Percentiles rank a stretch among this genome's conserved stretches.
Evolutionary conservation across 768 basidiomycete genomes (phyloP).

Genomic region (Kwoniella heveanensis): DNA sequence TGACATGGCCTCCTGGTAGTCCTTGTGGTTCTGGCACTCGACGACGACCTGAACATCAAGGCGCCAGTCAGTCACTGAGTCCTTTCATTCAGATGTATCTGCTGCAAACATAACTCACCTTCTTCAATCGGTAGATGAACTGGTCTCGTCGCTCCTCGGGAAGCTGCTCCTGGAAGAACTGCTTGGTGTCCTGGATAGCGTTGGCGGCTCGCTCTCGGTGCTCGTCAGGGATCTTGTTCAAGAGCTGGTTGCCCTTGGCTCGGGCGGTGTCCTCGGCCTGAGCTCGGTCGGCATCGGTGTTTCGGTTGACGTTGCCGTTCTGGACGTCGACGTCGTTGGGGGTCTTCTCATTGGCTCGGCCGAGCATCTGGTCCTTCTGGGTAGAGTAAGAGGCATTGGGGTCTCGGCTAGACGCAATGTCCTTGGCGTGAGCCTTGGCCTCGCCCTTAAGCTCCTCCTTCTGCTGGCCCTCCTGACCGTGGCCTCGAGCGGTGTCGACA

Average conservation of each 20-base stretch:
- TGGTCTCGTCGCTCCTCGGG: conserved; percentile 87
- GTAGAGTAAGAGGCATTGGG: conserved; percentile 49
- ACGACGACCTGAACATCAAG: conserved; percentile 60
- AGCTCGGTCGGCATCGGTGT: conserved; percentile 26
- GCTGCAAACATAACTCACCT: conserved; percentile 60
- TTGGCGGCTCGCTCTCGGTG: conserved; percentile 65
- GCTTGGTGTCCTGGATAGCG: conserved; percentile 64
- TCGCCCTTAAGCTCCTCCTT: conserved; percentile 32
- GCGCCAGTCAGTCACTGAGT: neutral
- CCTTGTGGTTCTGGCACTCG: conserved; percentile 87
- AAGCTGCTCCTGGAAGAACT: conserved; percentile 80
- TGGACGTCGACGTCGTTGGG: conserved; percentile 40
- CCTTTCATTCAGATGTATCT: too few relatives aligned
- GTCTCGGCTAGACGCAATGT: conserved; percentile 43
- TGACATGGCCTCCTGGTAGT: conserved; percentile 72
- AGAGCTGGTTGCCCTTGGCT: conserved; percentile 56
- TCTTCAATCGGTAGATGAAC: conserved; percentile 90
- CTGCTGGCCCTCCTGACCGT: conserved; percentile 39
- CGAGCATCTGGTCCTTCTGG: conserved; percentile 47
- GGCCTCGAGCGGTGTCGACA: neutral
- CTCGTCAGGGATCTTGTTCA: conserved; percentile 68
- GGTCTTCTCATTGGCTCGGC: conserved; percentile 50
- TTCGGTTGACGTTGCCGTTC: conserved; percentile 33
- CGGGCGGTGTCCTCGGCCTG: conserved; percentile 44
- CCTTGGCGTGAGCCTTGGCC: conserved; percentile 51